Evolutionary conservation across 768 basidiomycete species (phyloP), one percentile per base, ranked within the genome.

Genomic region (Macrolepiota albuminosa): DNA sequence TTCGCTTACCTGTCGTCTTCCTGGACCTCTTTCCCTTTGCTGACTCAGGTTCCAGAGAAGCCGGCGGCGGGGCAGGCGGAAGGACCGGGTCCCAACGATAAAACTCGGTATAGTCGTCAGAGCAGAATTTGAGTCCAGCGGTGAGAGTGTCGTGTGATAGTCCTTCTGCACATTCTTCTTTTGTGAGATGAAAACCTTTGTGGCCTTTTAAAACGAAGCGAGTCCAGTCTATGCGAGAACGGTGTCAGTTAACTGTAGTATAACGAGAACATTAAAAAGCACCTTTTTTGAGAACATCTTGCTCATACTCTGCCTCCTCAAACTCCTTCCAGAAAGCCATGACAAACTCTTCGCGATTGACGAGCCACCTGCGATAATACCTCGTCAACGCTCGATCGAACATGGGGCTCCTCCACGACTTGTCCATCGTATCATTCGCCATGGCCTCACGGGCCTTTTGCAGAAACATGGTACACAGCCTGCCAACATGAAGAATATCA

Each of bases 361-460:
- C 67, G 33, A 81, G 69, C 79, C 79, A 81, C 16, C 73, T 69
- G 45, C 75, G 67, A 65, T 74, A 76, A 61, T 78, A 79, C 56
- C 80, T 68, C 33, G 70, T 70, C 48, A 81, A 62, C 21, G 76
- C 74, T 4, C 80, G 67, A 71, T 81, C 78, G 55, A 81, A 78
- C 65, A 67, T 72, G 26, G 70, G 53, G 60, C 73, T 71, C 48
- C 78, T 69, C 79, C 79, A 81, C 21, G 50, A 56, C 57, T 67
- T 71, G 47, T 72, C 71, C 59, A 78, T 70, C 3, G 68, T 71
- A 5, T 58, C 65, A 53, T 46, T 48, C 6, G 54, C 64, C 67
- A 67, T 70, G 34, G 70, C 75, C 29, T 66, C 64, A 31, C 65
- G 62, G 14, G 79, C 79, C 49, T 68, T 59, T 14, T 58, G 49